Evolutionary conservation across 2,329 filamentous ascomycete genomes (phyloP), one percentile per base, ranked within the genome.

Genomic region (Venturia pyrina): DNA sequence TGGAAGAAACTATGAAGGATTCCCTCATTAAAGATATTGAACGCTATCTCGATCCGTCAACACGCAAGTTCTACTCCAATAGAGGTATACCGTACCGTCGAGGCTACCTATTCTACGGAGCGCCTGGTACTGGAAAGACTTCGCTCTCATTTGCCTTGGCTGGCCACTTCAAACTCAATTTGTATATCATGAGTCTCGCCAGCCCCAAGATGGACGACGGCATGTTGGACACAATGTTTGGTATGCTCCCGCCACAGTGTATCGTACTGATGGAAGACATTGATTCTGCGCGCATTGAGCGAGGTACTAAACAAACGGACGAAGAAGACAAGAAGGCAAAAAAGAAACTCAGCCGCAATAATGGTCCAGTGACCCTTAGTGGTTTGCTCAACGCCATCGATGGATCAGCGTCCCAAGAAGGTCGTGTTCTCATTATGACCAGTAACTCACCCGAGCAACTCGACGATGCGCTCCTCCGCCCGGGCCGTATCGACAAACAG

Each of bases 51-150:
- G 85, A 91, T 65, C 89, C 89, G 0, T 78, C 81, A 0, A 90
- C 87, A 0, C 84, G 85, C 1, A 81, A 86, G 21, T 96, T 91
- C 90, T 96, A 96, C 73, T 82, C 87, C 0, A 89, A 90, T 70
- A 84, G 91, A 7, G 91, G 92, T 0, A 95, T 96, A 40, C 91
- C 92, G 0, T 96, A 96, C 73, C 85, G 91, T 17, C 83, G 91
- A 4, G 92, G 91, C 0, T 96, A 95, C 72, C 83, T 96, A 21
- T 73, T 96, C 19, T 81, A 93, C 69, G 91, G 91, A 0, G 90
- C 90, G 0, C 90, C 90, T 0, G 90, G 90, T 0, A 93, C 89
- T 0, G 90, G 90, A 17, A 95, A 93, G 75, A 89, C 86, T 0
- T 71, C 37, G 89, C 90, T 78, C 41, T 72, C 70, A 21, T 76